A percentile compares a stretch with the other conserved stretches of the same genome.
phyloP scores from a whole-genome alignment of 2,329 filamentous ascomycete species.

The Nakataea oryzae region DNA sequence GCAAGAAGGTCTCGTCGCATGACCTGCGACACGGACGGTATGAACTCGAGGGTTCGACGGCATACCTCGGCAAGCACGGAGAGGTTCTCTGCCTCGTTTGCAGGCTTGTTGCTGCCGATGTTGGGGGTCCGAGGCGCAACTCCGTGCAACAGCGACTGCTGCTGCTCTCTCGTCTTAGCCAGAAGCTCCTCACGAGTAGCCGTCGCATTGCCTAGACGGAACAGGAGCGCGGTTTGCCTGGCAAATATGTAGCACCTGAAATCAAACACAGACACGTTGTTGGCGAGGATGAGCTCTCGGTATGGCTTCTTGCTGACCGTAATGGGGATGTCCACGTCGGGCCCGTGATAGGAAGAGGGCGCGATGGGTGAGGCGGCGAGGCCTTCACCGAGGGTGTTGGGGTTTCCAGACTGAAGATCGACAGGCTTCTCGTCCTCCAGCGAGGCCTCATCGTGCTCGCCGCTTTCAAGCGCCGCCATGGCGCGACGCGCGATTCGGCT shows the following conservation, averaged over 20 bases:
- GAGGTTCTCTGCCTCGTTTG: conserved; percentile 62
- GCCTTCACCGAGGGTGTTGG: conserved; percentile 12
- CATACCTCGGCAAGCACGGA: conserved; percentile 78
- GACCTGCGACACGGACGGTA: conserved; percentile 67
- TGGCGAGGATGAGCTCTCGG: conserved; percentile 82
- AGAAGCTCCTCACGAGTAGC: conserved; percentile 52
- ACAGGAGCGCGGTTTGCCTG: conserved; percentile 70
- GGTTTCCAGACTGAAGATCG: conserved; percentile 32
- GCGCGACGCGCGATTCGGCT: conserved; percentile 46
- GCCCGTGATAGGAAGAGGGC: conserved; percentile 1
- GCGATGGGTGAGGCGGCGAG: not conserved
- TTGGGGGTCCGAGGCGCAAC: conserved; percentile 39
- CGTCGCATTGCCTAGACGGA: conserved; percentile 69
- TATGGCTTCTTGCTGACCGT: conserved; percentile 67
- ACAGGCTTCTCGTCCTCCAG: conserved; percentile 29
- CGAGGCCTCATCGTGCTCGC: conserved; percentile 6
- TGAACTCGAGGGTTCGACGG: conserved; percentile 70
- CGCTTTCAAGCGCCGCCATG: conserved; percentile 22
- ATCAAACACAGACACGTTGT: conserved; percentile 92
- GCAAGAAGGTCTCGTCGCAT: conserved; percentile 67
- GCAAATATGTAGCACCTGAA: conserved; percentile 92
- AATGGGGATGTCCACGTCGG: conserved; percentile 48
- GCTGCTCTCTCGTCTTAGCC: conserved; percentile 51
- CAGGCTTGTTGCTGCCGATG: conserved; percentile 29
- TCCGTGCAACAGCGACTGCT: conserved; percentile 45